These are phyloP conservation scores for Vitis vinifera DNA, from an alignment of 164 flowering plant species.

Conservation along the genomic window DNA sequence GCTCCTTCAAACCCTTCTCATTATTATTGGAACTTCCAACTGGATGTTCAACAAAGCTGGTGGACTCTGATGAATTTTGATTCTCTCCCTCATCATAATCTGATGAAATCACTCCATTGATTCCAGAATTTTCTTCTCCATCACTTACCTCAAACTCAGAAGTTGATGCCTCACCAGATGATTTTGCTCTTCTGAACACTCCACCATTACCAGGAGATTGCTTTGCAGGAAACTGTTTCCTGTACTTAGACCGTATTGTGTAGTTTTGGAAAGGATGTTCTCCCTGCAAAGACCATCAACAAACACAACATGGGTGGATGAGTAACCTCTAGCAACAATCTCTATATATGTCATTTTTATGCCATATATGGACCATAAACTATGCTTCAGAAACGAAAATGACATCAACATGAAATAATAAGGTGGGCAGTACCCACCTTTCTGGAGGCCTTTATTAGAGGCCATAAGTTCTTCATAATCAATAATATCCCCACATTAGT, in stretches of 20 bases:
- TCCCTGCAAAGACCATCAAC: slow-evolving; percentile 50
- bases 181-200: slow-evolving; percentile 16
- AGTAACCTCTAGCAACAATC: background rate
- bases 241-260: slow-evolving; percentile 75
- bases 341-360: no score
- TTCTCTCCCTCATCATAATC: slow-evolving; percentile 16
- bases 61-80: slow-evolving; percentile 10
- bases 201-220: slow-evolving; percentile 9
- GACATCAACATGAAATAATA: background rate
- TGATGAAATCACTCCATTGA: slow-evolving; percentile 13
- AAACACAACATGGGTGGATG: background rate
- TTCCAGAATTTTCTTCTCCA: slow-evolving; percentile 24
- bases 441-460: background rate
- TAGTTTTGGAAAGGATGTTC: slow-evolving; percentile 91
- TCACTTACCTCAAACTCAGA: slow-evolving; percentile 39
- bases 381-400: background rate
- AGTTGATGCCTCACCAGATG: slow-evolving; percentile 21
- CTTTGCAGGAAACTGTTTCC: slow-evolving; percentile 36
- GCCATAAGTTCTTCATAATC: background rate
- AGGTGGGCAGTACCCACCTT: background rate
- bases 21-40: slow-evolving; percentile 11
- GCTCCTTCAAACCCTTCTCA: slow-evolving; percentile 18
- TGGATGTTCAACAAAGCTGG: slow-evolving; percentile 20
- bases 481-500: background rate
- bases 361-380: background rate